Base-by-base conservation (phyloP, 768 basidiomycete genomes). In the Erythrobasidium yunnanense region DNA sequence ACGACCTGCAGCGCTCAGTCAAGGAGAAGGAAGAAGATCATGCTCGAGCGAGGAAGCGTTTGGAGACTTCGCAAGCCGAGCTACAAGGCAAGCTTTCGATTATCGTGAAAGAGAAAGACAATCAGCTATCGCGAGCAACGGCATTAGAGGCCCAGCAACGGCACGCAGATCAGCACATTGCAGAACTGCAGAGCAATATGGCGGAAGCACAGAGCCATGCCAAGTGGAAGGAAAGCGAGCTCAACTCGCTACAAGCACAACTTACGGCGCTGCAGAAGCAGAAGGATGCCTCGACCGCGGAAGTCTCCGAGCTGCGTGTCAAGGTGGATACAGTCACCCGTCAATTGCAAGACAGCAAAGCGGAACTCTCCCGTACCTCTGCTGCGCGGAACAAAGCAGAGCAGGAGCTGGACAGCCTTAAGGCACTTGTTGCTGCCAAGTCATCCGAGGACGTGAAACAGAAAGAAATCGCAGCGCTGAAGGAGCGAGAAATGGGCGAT, bases 331-430 rank as follows among this genome's bases (percentile, higher is more conserved):
- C 35, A 5, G 7, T 55, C 2, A 30, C 29, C 6, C 50, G 66
- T 29, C 56, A 67, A 8, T 32, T 56, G 52, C 47, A 66, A 7
- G 38, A 50, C 18, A 60, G 58, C 80, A 3, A 81, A 81, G 4
- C 83, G 83, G 72, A 83, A 80, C 15, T 29, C 1, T 29, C 27
- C 15, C 62, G 73, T n/a, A 71, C 73, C 15, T 34, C 66, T 77
- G 8, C 70, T 70, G 3, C 77, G 80, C 1, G 83, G 83, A 27
- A 77, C 78, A 87, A 85, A 71, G 78, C 93, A 1, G 84, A 88
- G 71, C 81, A 80, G 42, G 92, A 95, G 75, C 78, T 95, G 11
- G 91, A 93, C 71, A 86, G 88, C 68, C 80, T 97, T 6, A 85
- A 91, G 5, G 78, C 82, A n/a, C 78, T 87, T 15, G 82, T 95